phyloP scores from a whole-genome alignment of 23 red algal species.

The Agarophyton chilense region DNA sequence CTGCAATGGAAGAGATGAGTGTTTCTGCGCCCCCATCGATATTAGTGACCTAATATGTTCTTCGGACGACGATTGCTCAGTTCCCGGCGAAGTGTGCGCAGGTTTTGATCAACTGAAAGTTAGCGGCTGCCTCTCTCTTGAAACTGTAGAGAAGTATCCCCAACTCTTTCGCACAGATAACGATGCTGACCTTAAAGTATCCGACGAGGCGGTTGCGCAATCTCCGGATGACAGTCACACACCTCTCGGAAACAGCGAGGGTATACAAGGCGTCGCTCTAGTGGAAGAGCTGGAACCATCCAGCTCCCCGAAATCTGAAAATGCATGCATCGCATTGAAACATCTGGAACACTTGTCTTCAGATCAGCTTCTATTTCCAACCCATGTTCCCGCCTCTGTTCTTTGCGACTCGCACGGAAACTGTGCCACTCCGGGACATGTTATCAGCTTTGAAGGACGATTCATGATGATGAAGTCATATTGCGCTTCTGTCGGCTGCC shows the following conservation, averaged over 20 bases:
- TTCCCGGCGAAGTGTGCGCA: neutral
- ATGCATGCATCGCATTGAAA: neutral
- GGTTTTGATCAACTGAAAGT: neutral
- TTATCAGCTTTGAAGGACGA: neutral
- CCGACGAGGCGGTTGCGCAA: neutral
- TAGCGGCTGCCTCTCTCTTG: neutral
- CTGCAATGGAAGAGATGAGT: neutral
- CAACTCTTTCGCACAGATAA: neutral
- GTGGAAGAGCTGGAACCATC: neutral
- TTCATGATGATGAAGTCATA: conserved; percentile 51
- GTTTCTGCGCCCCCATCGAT: neutral
- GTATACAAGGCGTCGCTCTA: neutral
- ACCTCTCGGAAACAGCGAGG: neutral
- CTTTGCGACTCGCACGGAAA: conserved; percentile 20
- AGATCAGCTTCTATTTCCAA: neutral
- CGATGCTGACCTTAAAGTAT: neutral
- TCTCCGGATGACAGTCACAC: neutral
- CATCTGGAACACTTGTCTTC: neutral
- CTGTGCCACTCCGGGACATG: conserved; percentile 39
- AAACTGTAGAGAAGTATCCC: neutral
- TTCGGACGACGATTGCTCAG: neutral
- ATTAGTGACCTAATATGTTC: neutral
- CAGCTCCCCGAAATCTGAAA: neutral
- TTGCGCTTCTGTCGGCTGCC: neutral
- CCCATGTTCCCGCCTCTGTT: neutral